These are phyloP conservation scores for Macadamia integrifolia DNA, from an alignment of 164 flowering plant species.

Conservation along the genomic window DNA sequence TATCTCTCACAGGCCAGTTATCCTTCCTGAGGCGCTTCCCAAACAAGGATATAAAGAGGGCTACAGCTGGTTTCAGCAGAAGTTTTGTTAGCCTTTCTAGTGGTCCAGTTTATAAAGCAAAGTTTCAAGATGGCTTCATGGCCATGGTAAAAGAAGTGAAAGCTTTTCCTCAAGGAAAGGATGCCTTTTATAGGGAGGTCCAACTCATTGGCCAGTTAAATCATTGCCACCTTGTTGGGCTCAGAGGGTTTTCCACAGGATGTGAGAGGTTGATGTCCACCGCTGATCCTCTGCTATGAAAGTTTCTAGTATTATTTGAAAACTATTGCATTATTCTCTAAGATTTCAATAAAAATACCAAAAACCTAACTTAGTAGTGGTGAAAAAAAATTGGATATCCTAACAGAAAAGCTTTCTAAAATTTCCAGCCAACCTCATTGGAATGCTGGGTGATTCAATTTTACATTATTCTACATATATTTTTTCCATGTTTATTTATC, in stretches of 20 bases:
- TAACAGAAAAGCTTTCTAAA: no score
- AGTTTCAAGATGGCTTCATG: slow-evolving; percentile 47
- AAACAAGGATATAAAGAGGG: slow-evolving; percentile 64
- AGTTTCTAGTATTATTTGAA: background rate
- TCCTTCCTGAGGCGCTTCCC: slow-evolving; percentile 46
- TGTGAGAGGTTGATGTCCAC: slow-evolving; percentile 40
- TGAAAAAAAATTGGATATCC: background rate
- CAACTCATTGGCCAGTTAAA: slow-evolving; percentile 60
- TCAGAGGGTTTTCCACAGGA: slow-evolving; percentile 59
- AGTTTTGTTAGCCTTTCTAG: slow-evolving; percentile 22
- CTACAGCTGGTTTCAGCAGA: slow-evolving; percentile 61
- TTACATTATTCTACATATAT: background rate
- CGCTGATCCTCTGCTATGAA: background rate
- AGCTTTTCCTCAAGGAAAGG: slow-evolving; percentile 29
- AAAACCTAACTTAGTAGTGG: background rate
- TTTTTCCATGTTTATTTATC: background rate
- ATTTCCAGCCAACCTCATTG: background rate
- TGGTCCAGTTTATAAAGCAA: slow-evolving; percentile 60
- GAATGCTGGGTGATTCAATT: background rate
- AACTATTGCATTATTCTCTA: no score
- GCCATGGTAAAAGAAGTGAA: slow-evolving; percentile 59
- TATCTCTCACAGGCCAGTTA: slow-evolving; percentile 30
- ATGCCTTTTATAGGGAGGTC: slow-evolving; percentile 49
- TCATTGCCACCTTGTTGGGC: slow-evolving; percentile 72
- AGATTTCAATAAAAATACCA: no score